Evolutionary conservation across 257 asterid genomes (phyloP).

Genomic region (Avicennia marina): DNA sequence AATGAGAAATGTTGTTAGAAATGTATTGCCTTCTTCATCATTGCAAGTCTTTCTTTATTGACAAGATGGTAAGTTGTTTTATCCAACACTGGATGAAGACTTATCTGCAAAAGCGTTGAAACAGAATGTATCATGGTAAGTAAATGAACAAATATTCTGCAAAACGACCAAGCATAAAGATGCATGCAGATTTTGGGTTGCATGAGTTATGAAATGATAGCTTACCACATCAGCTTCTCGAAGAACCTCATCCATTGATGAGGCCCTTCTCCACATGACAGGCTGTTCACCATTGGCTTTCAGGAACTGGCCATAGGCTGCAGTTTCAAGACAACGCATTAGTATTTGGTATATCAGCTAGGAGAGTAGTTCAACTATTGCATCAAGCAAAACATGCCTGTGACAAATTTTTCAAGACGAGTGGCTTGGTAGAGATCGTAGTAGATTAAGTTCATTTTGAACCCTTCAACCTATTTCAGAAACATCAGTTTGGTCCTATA

Average conservation of each 20-base stretch:
- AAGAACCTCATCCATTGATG: slow-evolving; percentile 90
- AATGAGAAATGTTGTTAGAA: background rate
- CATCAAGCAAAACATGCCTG: slow-evolving; percentile 44
- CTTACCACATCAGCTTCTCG: slow-evolving; percentile 80
- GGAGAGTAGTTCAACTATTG: slow-evolving; percentile 3
- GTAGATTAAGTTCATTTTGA: slow-evolving; percentile 96
- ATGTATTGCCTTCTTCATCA: slow-evolving; percentile 75
- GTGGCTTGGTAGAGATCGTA: slow-evolving; percentile 94
- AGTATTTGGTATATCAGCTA: background rate
- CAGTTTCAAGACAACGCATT: slow-evolving; percentile 10
- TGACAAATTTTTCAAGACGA: slow-evolving; percentile 87
- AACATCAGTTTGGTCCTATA: slow-evolving; percentile 3
- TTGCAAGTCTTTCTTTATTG: slow-evolving; percentile 83
- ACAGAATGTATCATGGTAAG: background rate
- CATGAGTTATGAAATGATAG: background rate
- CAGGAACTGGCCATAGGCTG: slow-evolving; percentile 94
- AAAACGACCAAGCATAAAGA: background rate
- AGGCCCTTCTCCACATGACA: slow-evolving; percentile 91
- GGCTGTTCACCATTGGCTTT: slow-evolving; percentile 89
- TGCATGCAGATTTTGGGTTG: background rate
- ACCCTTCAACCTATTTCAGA: slow-evolving; percentile 80
- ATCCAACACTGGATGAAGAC: slow-evolving; percentile 91
- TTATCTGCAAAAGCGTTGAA: slow-evolving; percentile 48
- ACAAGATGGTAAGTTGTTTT: slow-evolving; percentile 94
- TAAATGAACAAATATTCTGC: background rate